A percentile compares a stretch with the other conserved stretches of the same genome.
phyloP scores from a whole-genome alignment of 2,329 filamentous ascomycete genomes.

The Beauveria medogensis region DNA sequence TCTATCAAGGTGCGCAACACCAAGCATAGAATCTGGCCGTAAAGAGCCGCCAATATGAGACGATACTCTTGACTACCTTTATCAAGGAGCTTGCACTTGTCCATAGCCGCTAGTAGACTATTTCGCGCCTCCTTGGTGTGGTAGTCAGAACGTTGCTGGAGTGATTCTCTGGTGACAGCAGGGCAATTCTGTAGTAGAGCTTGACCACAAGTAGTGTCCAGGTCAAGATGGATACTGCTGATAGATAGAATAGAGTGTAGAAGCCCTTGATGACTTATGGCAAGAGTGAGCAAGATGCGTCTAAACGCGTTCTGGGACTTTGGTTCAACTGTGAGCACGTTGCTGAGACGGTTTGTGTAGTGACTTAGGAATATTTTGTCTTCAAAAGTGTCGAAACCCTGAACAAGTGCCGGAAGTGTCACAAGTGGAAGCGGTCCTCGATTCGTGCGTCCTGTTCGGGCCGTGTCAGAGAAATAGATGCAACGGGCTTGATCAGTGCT shows the following conservation, averaged over 20 bases:
- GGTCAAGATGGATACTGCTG: slow-evolving; percentile 68
- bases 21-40: slow-evolving; percentile 56
- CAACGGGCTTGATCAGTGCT: neutral
- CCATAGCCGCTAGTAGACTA: slow-evolving; percentile 41
- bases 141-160: slow-evolving; percentile 44
- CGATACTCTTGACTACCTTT: slow-evolving; percentile 36
- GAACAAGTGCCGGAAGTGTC: slow-evolving; percentile 60
- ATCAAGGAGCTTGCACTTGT: slow-evolving; percentile 29
- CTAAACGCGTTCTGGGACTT: slow-evolving; percentile 80
- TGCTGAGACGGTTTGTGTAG: slow-evolving; percentile 71
- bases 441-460: slow-evolving; percentile 38
- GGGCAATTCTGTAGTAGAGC: slow-evolving; percentile 44
- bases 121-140: slow-evolving; percentile 49
- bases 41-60: slow-evolving; percentile 44
- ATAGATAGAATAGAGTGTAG: slow-evolving; percentile 88
- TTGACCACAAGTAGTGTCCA: slow-evolving; percentile 46
- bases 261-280: slow-evolving; percentile 67
- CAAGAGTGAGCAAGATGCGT: slow-evolving; percentile 74
- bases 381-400: slow-evolving; percentile 70
- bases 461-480: slow-evolving; percentile 9
- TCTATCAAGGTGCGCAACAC: slow-evolving; percentile 51
- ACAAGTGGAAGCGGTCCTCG: slow-evolving; percentile 43
- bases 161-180: slow-evolving; percentile 35
- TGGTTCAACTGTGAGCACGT: slow-evolving; percentile 72
- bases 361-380: slow-evolving; percentile 78